phyloP scores from a whole-genome alignment of 2,329 filamentous ascomycete species.

The Talaromyces sp. region DNA sequence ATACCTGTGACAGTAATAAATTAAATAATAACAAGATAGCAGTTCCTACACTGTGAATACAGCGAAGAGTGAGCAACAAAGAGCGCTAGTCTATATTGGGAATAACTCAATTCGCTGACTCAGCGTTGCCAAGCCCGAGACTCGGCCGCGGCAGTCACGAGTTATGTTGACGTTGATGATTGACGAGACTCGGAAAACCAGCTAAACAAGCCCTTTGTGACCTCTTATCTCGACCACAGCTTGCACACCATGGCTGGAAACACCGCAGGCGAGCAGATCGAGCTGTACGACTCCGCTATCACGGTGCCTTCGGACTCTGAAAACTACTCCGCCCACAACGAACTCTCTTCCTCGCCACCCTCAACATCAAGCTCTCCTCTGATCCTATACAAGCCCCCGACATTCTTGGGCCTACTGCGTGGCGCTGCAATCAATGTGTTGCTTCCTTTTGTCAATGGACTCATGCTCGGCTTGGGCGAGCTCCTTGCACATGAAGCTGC shows the following conservation, averaged over 20 bases:
- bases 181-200: background rate
- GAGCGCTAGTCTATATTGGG: background rate
- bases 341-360: constrained; percentile 28
- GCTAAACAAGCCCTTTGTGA: background rate
- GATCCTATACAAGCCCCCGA: constrained; percentile 78
- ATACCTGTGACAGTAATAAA: background rate
- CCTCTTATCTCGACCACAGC: background rate
- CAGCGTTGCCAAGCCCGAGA: constrained; percentile 1
- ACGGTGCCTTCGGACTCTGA: constrained; percentile 46
- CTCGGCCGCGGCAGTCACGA: constrained; percentile 12
- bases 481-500: constrained; percentile 94
- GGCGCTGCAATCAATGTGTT: constrained; percentile 94
- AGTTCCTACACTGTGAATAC: background rate
- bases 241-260: constrained; percentile 29
- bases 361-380: constrained; percentile 34
- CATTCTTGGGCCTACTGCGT: constrained; percentile 75
- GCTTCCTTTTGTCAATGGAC: constrained; percentile 89
- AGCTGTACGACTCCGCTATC: constrained; percentile 39
- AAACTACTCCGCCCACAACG: constrained; percentile 40
- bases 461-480: constrained; percentile 98
- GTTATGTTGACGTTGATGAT: background rate
- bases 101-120: background rate
- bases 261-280: constrained; percentile 25
- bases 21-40: background rate
- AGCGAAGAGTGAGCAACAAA: background rate